Base-by-base conservation (phyloP, 2,329 filamentous ascomycete genomes). In the Aaosphaeria pasadenensis region DNA sequence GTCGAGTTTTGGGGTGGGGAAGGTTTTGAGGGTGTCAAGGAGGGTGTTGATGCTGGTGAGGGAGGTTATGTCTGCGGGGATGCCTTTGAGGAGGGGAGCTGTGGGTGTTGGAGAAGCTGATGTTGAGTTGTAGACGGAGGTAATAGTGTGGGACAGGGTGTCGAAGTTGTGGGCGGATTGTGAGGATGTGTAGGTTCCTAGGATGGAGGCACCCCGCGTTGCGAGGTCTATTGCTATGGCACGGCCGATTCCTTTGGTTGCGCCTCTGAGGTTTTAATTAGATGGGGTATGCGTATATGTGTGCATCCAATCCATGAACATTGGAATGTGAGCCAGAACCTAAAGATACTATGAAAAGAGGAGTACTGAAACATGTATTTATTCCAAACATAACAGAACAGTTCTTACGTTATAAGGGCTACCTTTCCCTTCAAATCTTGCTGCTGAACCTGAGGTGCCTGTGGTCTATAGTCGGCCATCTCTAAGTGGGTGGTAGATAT, bases 341-440 rank as follows among this genome's bases (percentile, higher is more conserved):
- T 36, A 9, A n/a, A 36, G n/a, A 36, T 24, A 36, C n/a, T 9
- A n/a, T 36, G 7, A 36, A 36, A 36, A 36, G n/a, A 36, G 33
- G 33, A 36, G n/a, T 36, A 36, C 17, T 24, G 17, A 24, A 24
- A 24, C 17, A 24, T 24, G 3, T 24, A 24, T 24, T 24, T 44
- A 44, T 33, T 30, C 7, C 31, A 29, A 17, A 9, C 7, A 43
- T 28, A 31, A 29, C 28, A 43, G 35, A 28, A 35, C 40, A 33
- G 11, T 39, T 39, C 57, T 49, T 58, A 66, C 61, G 59, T 66
- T 50, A 67, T 58, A n/a, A 66, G 36, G 4, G 64, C 63, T 31
- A 62, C 51, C 48, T 66, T 66, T 24, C 58, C 62, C 40, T 54
- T 51, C 11, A 66, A 50, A 42, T 66, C 61, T 38, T 66, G 61